Evolutionary conservation across 2,329 filamentous ascomycete genomes (phyloP).

Genomic region (Phaeosphaeriaceae sp.): DNA sequence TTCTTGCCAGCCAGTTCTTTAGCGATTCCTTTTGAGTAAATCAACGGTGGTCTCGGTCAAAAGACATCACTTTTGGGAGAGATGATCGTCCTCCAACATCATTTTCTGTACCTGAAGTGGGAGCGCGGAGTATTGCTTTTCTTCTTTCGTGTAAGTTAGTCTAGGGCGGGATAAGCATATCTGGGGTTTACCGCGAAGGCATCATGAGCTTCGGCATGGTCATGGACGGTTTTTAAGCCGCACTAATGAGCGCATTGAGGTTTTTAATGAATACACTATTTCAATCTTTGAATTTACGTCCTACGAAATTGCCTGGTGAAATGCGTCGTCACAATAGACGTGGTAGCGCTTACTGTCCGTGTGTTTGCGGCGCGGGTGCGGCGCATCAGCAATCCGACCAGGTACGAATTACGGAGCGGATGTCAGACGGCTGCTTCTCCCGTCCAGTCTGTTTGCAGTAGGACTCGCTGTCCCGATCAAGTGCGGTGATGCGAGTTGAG

Average conservation of each 20-base stretch:
- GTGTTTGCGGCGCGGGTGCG: neutral
- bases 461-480: neutral
- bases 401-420: neutral
- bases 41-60: too few relatives aligned
- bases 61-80: neutral
- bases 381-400: neutral
- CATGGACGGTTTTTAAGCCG: neutral
- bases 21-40: conserved; percentile 54
- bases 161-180: neutral
- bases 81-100: neutral
- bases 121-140: neutral
- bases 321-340: neutral
- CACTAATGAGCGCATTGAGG: neutral
- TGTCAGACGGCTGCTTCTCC: neutral
- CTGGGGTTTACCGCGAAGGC: neutral
- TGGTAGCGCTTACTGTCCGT: neutral
- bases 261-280: neutral
- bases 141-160: neutral
- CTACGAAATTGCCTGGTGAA: neutral
- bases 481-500: neutral
- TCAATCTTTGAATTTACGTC: neutral
- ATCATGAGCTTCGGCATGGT: neutral
- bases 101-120: neutral
- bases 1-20: conserved; percentile 81
- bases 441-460: neutral